Evolutionary conservation across 164 flowering plant genomes (phyloP), one percentile per base, ranked within the genome.

Genomic region (Macadamia tetraphylla): DNA sequence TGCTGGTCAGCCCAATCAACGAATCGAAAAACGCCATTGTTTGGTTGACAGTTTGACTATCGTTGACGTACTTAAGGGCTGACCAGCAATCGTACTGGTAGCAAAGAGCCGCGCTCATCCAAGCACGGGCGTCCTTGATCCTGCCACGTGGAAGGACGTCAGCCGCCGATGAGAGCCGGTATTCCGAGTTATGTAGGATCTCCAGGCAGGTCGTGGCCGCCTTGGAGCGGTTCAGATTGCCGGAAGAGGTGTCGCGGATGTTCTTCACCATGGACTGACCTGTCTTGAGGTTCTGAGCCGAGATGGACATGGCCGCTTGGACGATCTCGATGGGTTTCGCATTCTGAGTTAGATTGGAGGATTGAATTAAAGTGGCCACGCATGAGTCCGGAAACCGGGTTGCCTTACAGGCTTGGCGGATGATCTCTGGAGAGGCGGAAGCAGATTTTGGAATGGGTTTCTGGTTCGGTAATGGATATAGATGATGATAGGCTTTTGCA

Each of bases 81-180:
- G 88, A 80, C 88, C 86, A 83, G 86, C 94, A 88, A 64, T 76
- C 90, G 79, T 84, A 83, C 75, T 90, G 91, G 82, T 78, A 86
- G 0, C 63, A 59, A 57, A 87, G 51, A 0, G 90, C 84, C 1
- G 97, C 92, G 78, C 88, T 83, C 72, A 81, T 65, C 95, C 94
- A 94, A 0, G 97, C 94, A 3, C 94, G 81, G 0, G 83, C 84
- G 77, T 88, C 90, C 75, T 86, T 90, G 67, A 57, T 64, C 55
- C 67, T 71, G 60, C 83, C 83, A 32, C 75, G 74, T 15, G 82
- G 67, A 55, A 85, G 62, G 0, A 80, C 76, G 3, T 60, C 80
- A 30, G 8, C 53, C 13, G 84, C 29, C 6, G 75, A 56, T 3
- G 74, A n/a, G 46, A 75, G 53, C 23, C 97, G 73, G 78, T 73